phyloP scores from a whole-genome alignment of 352 stramenopile genomes.

The Albugo laibachii region DNA sequence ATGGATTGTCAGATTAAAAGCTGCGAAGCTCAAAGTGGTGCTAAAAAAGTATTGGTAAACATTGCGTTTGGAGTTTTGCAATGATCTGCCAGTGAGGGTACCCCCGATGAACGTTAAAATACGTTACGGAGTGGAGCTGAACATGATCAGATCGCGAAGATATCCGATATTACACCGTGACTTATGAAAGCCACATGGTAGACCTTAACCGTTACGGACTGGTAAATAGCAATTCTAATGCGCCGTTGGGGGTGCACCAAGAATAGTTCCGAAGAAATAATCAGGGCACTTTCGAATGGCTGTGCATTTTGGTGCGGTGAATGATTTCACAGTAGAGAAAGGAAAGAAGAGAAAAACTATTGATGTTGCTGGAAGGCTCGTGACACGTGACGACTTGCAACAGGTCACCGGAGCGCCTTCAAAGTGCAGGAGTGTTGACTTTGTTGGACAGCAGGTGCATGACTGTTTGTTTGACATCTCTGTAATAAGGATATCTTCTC shows the following conservation, averaged over 20 bases:
- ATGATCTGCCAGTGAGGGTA: background rate
- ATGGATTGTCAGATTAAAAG: background rate
- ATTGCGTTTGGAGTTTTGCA: background rate
- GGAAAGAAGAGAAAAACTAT: too few relatives aligned
- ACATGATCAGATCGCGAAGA: background rate
- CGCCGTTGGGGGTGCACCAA: background rate
- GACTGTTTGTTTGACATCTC: too few relatives aligned
- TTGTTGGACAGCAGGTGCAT: too few relatives aligned
- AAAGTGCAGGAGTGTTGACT: too few relatives aligned
- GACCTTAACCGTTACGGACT: background rate
- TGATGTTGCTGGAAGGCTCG: too few relatives aligned
- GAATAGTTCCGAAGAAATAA: background rate
- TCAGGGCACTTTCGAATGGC: background rate
- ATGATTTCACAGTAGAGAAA: slow-evolving; percentile 6
- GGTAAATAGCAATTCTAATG: background rate
- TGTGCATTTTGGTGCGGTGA: slow-evolving; percentile 5
- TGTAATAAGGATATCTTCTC: too few relatives aligned
- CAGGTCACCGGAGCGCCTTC: too few relatives aligned
- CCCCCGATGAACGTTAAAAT: background rate
- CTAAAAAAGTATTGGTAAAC: background rate
- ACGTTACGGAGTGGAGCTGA: background rate
- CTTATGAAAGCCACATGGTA: background rate
- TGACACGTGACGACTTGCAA: too few relatives aligned
- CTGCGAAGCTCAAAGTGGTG: background rate
- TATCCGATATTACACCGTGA: background rate